Percentiles rank a stretch among this genome's conserved stretches.
Conservation (phyloP, 495 filamentous ascomycete species). For the Symbiotaphrina buchneri region DNA sequence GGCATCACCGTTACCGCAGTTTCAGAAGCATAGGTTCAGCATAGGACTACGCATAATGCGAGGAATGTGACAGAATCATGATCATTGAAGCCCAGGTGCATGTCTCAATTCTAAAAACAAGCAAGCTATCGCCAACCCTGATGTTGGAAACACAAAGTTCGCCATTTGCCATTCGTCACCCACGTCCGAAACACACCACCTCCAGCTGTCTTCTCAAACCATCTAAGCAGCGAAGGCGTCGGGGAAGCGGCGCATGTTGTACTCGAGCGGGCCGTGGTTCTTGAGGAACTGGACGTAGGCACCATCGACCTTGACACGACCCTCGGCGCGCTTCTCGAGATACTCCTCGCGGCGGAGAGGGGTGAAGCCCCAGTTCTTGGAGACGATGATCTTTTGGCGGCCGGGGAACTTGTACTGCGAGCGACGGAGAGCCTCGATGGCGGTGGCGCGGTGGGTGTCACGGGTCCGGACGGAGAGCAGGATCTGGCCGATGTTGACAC, state of each 20-base stretch:
- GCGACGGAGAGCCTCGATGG: constrained; percentile 94
- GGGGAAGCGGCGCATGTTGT: constrained; percentile 87
- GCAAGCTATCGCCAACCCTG: too few relatives aligned
- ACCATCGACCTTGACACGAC: constrained; percentile 82
- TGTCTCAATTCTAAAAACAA: too few relatives aligned
- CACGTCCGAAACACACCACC: too few relatives aligned
- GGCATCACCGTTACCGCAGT: too few relatives aligned
- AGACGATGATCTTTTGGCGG: constrained; percentile 99
- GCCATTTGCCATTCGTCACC: too few relatives aligned
- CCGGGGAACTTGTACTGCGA: constrained; percentile 99
- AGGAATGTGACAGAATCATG: too few relatives aligned
- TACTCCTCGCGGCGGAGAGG: constrained; percentile 94
- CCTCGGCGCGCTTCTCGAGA: constrained; percentile 70
- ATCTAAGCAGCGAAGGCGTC: constrained; percentile 79
- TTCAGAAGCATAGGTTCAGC: too few relatives aligned
- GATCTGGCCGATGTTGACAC: constrained; percentile 99
- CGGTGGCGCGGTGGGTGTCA: constrained; percentile 71
- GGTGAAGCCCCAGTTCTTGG: constrained; percentile 99
- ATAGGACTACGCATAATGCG: too few relatives aligned
- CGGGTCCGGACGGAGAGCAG: constrained; percentile 88
- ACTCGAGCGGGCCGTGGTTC: constrained; percentile 63
- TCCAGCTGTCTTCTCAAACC: too few relatives aligned
- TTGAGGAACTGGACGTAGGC: constrained; percentile 96
- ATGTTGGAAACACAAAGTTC: too few relatives aligned
- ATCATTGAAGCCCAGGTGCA: too few relatives aligned